Conservation (phyloP, 805 yeast species). For the Candida odintsovae region DNA sequence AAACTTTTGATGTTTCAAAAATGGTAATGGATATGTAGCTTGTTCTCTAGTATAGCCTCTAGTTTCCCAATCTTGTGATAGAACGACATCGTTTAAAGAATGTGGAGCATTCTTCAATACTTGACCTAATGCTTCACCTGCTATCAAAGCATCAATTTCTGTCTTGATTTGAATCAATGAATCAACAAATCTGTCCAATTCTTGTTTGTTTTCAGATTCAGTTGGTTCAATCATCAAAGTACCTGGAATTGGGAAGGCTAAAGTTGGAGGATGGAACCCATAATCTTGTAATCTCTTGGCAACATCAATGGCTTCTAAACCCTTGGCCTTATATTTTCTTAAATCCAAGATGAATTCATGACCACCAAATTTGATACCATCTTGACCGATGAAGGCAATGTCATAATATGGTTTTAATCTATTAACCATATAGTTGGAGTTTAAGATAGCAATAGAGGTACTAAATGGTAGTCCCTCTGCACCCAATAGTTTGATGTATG, state of each 20-base stretch:
- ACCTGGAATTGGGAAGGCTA: conserved; percentile 98
- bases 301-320: conserved; percentile 91
- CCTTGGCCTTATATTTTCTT: conserved; percentile 71
- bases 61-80: conserved; percentile 65
- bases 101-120: conserved; percentile 92
- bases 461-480: conserved; percentile 75
- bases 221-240: conserved; percentile 98
- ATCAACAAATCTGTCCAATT: conserved; percentile 85
- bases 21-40: conserved; percentile 90
- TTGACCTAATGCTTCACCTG: conserved; percentile 58
- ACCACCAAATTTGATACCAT: conserved; percentile 73
- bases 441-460: conserved; percentile 87
- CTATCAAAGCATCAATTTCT: conserved; percentile 72
- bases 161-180: conserved; percentile 76
- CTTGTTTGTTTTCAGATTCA: conserved; percentile 85
- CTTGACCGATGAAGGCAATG: conserved; percentile 66
- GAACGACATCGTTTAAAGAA: conserved; percentile 69
- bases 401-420: conserved; percentile 65
- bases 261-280: conserved; percentile 98
- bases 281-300: conserved; percentile 97
- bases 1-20: conserved; percentile 67
- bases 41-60: conserved; percentile 89
- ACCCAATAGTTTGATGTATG: conserved; percentile 94
- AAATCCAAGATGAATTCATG: conserved; percentile 94
- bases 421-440: conserved; percentile 93